Evolutionary conservation across 2,329 filamentous ascomycete species (phyloP).

Genomic region (Fusarium piperis): DNA sequence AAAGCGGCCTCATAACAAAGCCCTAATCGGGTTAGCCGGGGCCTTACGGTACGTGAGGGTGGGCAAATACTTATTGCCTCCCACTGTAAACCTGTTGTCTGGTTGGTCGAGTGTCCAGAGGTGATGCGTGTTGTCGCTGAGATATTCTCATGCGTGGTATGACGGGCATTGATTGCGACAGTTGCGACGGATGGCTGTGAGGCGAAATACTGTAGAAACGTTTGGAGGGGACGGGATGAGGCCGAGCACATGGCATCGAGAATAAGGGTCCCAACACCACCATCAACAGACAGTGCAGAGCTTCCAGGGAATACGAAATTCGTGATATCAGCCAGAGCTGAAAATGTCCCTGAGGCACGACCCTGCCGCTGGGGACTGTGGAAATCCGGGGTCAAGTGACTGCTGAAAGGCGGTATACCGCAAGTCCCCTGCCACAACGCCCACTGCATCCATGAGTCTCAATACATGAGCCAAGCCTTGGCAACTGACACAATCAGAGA

Average conservation of each 20-base stretch:
- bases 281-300: background rate
- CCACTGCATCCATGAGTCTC: background rate
- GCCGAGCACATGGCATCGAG: conserved; percentile 2
- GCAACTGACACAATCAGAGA: background rate
- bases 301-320: background rate
- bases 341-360: background rate
- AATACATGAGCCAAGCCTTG: background rate
- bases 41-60: too few species aligned
- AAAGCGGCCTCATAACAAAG: too few species aligned
- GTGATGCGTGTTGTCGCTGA: background rate
- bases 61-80: too few species aligned
- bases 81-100: background rate
- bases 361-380: background rate
- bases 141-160: background rate
- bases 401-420: background rate
- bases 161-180: too few species aligned
- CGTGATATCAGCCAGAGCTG: background rate
- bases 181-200: background rate
- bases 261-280: conserved; percentile 1
- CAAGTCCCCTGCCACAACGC: background rate
- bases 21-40: too few species aligned
- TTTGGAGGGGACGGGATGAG: background rate
- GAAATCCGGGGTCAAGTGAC: background rate
- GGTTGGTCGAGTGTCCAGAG: background rate
- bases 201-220: background rate